Base-by-base conservation (phyloP, 495 filamentous ascomycete species). In the Aspergillus panamensis region DNA sequence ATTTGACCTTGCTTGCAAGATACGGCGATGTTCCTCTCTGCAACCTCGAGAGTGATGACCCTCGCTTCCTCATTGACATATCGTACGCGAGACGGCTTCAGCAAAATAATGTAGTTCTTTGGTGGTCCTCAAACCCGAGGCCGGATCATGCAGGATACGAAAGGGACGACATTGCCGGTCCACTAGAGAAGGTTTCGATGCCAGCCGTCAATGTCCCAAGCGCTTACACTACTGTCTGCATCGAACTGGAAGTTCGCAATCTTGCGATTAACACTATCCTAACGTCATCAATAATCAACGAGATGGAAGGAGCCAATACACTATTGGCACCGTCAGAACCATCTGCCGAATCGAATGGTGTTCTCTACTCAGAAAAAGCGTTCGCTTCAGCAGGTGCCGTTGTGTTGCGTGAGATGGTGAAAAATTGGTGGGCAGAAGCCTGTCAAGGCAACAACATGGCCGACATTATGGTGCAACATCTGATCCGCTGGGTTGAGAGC, bases 71-170 rank as follows among this genome's bases (percentile, higher is more conserved):
- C 51, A 97, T 99, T 64, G 94, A 99, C 66, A 83, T 99, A 44
- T 90, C 94, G 3, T 99, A 97, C 71, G 94, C 94, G 1, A 77
- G 94, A 51, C 85, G 95, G 10, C 75, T 99, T 51, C 91, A 94
- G 65, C 86, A 89, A 62, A 96, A 92, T 65, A 92, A 92, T 59
- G 90, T 99, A 6, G 88, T 99, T 14, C 80, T 99, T n/a, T 99
- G 94, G 94, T 99, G 94, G 94, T 96, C 92, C 32, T 79, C 80
- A 12, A 87, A 84, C 29, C 84, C 94, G 6, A 83, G 83, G 52
- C 94, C 95, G 25, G 94, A 99, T 64, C 94, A 99, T 75, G 94
- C 93, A 51, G 94, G 93, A 8, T 90, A 96, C 69, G 94, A 99
- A 69, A 89, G 88, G 62, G 94, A 99, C 70, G 91, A 97, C 69